Base-by-base conservation (phyloP, 257 asterid species). In the Solanum chilense region DNA sequence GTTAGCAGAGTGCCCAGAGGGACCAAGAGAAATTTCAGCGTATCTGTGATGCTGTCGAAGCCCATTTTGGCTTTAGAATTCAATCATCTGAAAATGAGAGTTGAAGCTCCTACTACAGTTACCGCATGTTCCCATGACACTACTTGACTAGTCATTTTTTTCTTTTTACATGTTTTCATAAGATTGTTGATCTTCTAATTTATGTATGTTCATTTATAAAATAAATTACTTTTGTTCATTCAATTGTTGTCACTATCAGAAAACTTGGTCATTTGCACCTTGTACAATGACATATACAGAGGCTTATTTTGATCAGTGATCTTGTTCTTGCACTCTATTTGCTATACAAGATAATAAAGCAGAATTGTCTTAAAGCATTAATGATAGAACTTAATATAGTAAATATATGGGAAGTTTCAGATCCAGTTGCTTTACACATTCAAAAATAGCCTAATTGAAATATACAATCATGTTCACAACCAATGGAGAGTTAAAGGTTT, bases 11-110 rank as follows among this genome's bases (percentile, higher is more conserved):
- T 23, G 15, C 69, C 85, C 27, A 80, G 3, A 27, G 85, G 85
- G 85, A n/a, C 86, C n/a, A 89, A 93, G 89, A 92, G 96, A 88
- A 89, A 90, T 31, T 97, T 94, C 83, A 88, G 93, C 91, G 87
- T 96, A 62, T 92, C 93, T 0, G 96, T 96, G 78, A 89, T 96
- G 98, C 91, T 96, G 45, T 95, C 99, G 3, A 94, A 93, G 92
- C 99, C 99, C 41, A 88, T 95, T 86, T 85, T 95, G 81, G 96
- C 99, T 12, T 87, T 97, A 90, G 93, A 93, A 93, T 95, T 97
- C 87, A 93, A 86, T 85, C 90, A 89, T 86, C 94, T 97, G 81
- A 84, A 91, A 86, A 97, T 97, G 98, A 92, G 87, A 86, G 99
- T 97, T 69, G 98, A 97, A 89, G 94, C 98, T 86, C 99, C 99